These are phyloP conservation scores for Lignosus rhinocerotis DNA, from an alignment of 1,284 basidiomycete species.

Conservation along the genomic window DNA sequence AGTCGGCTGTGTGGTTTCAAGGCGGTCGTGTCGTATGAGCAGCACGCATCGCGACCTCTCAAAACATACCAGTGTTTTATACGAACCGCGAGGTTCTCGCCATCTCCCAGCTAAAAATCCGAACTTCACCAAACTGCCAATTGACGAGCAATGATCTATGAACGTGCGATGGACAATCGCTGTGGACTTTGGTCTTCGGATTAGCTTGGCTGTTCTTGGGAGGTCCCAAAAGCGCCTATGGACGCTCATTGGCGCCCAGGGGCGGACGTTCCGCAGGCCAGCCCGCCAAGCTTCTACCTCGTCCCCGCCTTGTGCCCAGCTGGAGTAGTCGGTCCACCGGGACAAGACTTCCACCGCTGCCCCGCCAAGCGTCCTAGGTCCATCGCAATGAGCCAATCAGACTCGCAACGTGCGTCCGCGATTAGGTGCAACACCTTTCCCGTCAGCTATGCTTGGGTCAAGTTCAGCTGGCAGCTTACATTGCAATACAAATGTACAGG, in stretches of 20 bases:
- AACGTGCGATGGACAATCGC: not conserved
- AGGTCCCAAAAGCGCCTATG: not conserved
- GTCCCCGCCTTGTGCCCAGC: not conserved
- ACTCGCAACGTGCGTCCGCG: not conserved
- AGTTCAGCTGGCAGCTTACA: too few relatives aligned
- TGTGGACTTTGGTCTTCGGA: not conserved
- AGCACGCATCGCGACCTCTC: not conserved
- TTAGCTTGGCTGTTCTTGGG: not conserved
- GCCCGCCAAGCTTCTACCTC: not conserved
- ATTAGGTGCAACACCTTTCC: too few relatives aligned
- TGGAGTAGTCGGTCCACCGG: not conserved
- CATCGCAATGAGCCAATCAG: not conserved
- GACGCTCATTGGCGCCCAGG: not conserved
- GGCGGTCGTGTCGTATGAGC: not conserved
- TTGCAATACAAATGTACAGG: too few relatives aligned
- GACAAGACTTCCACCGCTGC: too few relatives aligned
- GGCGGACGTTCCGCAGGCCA: not conserved
- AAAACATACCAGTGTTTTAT: not conserved
- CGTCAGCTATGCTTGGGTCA: too few relatives aligned
- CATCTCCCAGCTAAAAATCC: too few relatives aligned
- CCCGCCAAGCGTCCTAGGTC: too few relatives aligned
- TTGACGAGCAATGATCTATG: not conserved
- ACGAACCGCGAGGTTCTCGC: not conserved
- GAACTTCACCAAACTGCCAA: not conserved
- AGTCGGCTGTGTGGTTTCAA: not conserved